phyloP scores from a whole-genome alignment of 2,329 filamentous ascomycete genomes.

The Orbilia quercus region DNA sequence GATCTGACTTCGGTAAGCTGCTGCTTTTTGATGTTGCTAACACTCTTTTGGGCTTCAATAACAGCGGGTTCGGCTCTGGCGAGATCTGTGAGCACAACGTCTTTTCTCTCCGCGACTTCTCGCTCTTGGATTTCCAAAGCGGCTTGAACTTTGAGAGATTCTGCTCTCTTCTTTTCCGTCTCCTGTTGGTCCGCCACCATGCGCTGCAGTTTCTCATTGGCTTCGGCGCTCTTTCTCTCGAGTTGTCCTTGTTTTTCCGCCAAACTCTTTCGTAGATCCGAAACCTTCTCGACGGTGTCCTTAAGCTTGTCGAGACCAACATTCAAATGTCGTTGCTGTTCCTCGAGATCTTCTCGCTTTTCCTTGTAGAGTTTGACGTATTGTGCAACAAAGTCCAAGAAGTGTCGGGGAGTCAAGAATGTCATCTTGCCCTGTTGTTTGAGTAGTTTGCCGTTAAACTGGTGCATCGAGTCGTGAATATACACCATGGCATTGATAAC shows the following conservation, averaged over 20 bases:
- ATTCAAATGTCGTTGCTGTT: conserved; percentile 97
- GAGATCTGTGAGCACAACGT: conserved; percentile 87
- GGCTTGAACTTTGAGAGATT: conserved; percentile 87
- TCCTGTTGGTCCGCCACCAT: conserved; percentile 97
- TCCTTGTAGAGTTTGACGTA: conserved; percentile 98
- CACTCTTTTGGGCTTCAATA: conserved; percentile 89
- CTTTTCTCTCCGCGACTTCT: conserved; percentile 82
- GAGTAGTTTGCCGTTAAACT: conserved; percentile 85
- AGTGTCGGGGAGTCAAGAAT: conserved; percentile 94
- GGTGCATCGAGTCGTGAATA: conserved; percentile 92
- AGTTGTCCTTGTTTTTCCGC: conserved; percentile 94
- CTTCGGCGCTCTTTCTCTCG: conserved; percentile 91
- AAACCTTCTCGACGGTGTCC: conserved; percentile 97
- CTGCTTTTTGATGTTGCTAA: conserved; percentile 97
- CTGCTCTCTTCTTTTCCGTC: conserved; percentile 88
- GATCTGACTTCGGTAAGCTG: conserved; percentile 97
- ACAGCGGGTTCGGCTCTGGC: conserved; percentile 94
- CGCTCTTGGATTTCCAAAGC: conserved; percentile 89
- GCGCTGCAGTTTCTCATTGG: conserved; percentile 94
- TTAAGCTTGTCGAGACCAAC: conserved; percentile 96
- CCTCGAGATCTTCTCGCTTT: conserved; percentile 97
- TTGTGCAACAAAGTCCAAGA: conserved; percentile 96
- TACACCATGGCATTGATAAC: conserved; percentile 99
- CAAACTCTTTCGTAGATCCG: conserved; percentile 87
- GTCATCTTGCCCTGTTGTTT: conserved; percentile 94